These are phyloP conservation scores for Pterocarpus santalinus DNA, from an alignment of 306 rosid genomes.

Conservation along the genomic window DNA sequence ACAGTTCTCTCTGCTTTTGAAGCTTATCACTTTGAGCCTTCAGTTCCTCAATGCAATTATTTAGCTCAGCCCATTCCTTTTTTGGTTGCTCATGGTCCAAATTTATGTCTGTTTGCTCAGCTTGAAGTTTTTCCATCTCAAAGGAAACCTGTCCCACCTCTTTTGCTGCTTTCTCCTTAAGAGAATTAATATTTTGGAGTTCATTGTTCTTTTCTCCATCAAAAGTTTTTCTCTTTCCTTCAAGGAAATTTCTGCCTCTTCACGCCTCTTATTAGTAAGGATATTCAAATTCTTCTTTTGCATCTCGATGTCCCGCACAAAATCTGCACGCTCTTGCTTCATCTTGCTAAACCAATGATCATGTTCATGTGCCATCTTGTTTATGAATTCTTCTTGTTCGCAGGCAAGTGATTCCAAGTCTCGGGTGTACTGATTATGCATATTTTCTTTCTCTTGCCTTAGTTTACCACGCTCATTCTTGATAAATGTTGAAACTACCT, in stretches of 20 bases:
- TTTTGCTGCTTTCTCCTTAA: slow-evolving; percentile 73
- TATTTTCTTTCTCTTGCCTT: slow-evolving; percentile 69
- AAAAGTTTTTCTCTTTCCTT: slow-evolving; percentile 75
- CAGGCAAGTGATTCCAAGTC: slow-evolving; percentile 69
- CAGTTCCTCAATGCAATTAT: slow-evolving; percentile 83
- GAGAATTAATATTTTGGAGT: slow-evolving; percentile 65
- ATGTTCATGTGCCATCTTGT: slow-evolving; percentile 81
- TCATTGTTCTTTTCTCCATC: slow-evolving; percentile 84
- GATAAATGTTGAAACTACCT: slow-evolving; percentile 68
- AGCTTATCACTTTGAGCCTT: slow-evolving; percentile 88
- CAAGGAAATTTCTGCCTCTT: slow-evolving; percentile 85
- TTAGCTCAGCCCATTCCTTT: slow-evolving; percentile 91
- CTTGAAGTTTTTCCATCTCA: slow-evolving; percentile 83
- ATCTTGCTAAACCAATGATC: slow-evolving; percentile 87
- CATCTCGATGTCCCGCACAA: slow-evolving; percentile 79
- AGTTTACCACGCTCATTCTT: slow-evolving; percentile 81
- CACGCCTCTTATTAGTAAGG: slow-evolving; percentile 86
- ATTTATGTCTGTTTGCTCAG: slow-evolving; percentile 81
- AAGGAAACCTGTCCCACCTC: slow-evolving; percentile 78
- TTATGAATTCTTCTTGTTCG: slow-evolving; percentile 90
- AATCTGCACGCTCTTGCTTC: slow-evolving; percentile 88
- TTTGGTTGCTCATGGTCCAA: slow-evolving; percentile 86
- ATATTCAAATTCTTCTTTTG: slow-evolving; percentile 78
- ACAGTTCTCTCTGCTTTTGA: slow-evolving; percentile 81
- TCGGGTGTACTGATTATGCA: slow-evolving; percentile 71